These are phyloP conservation scores for Mycena belliarum DNA, from an alignment of 768 basidiomycete species.

Conservation along the genomic window DNA sequence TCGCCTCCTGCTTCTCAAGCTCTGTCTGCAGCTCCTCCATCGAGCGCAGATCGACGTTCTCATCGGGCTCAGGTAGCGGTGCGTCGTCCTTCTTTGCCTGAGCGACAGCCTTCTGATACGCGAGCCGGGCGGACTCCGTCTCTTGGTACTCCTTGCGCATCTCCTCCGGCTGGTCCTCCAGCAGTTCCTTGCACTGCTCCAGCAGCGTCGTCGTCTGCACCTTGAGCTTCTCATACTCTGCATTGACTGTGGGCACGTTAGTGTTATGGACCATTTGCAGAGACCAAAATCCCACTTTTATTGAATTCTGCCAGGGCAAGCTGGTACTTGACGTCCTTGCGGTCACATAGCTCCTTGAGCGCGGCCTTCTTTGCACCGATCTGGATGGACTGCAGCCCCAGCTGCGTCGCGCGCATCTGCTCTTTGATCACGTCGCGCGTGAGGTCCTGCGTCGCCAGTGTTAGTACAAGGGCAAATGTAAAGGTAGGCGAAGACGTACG, in stretches of 20 bases:
- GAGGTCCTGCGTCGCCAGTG: conserved; percentile 56
- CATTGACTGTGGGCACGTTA: conserved; percentile 43
- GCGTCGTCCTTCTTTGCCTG: conserved; percentile 32
- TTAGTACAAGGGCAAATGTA: no score
- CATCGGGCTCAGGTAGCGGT: conserved; percentile 32
- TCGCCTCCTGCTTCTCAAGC: conserved; percentile 61
- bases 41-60: conserved; percentile 50
- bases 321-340: conserved; percentile 60
- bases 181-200: conserved; percentile 33
- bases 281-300: conserved; percentile 37
- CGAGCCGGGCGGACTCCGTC: conserved; percentile 45
- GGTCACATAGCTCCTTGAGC: conserved; percentile 56
- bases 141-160: conserved; percentile 51
- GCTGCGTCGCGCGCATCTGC: conserved; percentile 56
- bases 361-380: conserved; percentile 63
- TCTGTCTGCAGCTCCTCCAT: conserved; percentile 60
- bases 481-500: conserved; percentile 38
- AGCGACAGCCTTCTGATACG: conserved; percentile 38
- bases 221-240: conserved; percentile 51
- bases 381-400: conserved; percentile 65
- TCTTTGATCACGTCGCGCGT: conserved; percentile 57
- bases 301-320: conserved; percentile 54
- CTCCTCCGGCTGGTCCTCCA: conserved; percentile 47
- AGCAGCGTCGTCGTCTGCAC: conserved; percentile 36
- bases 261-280: neutral